Conservation (phyloP, 2,329 filamentous ascomycete genomes). For the Penicillium sp. region DNA sequence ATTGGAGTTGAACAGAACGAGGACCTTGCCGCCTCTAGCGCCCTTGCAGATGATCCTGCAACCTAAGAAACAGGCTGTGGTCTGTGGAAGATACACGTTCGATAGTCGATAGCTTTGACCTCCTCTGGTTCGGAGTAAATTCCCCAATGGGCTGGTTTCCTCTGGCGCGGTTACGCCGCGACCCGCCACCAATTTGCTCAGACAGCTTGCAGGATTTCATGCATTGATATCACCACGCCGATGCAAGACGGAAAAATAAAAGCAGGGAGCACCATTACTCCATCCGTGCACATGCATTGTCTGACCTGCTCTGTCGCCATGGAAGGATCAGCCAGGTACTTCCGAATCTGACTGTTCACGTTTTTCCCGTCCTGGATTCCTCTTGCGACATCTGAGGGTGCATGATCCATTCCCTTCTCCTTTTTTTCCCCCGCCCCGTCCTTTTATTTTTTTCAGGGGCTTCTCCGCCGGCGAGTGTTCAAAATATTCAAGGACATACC, state of each 20-base stretch:
- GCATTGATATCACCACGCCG: slow-evolving; percentile 11
- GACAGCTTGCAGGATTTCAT: slow-evolving; percentile 14
- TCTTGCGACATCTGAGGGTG: not conserved
- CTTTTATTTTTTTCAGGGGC: not conserved
- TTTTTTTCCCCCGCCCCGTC: not conserved
- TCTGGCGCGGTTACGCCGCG: slow-evolving; percentile 5
- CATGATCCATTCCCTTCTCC: not conserved
- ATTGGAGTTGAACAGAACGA: slow-evolving; percentile 1
- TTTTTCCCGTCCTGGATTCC: not conserved
- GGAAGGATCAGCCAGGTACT: not conserved
- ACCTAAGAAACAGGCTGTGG: slow-evolving; percentile 13
- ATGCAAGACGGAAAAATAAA: slow-evolving; percentile 1
- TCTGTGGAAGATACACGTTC: slow-evolving; percentile 4
- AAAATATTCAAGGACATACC: not conserved
- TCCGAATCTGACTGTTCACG: slow-evolving; percentile 1
- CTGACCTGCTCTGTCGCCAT: not conserved
- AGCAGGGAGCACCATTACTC: slow-evolving; percentile 1
- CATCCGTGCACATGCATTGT: slow-evolving; percentile 5
- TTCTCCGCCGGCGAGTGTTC: not conserved
- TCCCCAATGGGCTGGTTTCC: slow-evolving; percentile 16
- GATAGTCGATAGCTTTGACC: slow-evolving; percentile 11
- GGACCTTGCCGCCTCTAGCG: slow-evolving; percentile 12
- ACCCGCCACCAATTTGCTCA: slow-evolving; percentile 13
- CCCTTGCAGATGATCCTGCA: slow-evolving; percentile 11
- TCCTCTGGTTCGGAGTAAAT: slow-evolving; percentile 18